Conservation (phyloP, 768 basidiomycete species). For the Paxillus ammoniavirescens region DNA sequence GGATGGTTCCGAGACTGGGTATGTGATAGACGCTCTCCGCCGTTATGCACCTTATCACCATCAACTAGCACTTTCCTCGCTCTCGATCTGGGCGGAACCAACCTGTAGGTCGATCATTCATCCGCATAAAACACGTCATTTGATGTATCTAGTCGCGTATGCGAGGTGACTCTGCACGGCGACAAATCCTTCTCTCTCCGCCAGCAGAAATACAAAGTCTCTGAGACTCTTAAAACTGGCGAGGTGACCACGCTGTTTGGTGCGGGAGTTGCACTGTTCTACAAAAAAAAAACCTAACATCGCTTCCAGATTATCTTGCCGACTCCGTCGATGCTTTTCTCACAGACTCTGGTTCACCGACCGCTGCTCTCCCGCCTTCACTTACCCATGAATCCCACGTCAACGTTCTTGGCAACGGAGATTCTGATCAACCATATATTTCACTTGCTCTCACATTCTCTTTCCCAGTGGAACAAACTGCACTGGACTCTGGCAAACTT, state of each 20-base stretch:
- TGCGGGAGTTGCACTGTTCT: slow-evolving; percentile 30
- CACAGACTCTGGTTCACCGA: slow-evolving; percentile 45
- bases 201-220: slow-evolving; percentile 97
- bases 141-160: slow-evolving; percentile 71
- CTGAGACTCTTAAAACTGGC: slow-evolving; percentile 89
- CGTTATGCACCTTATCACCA: slow-evolving; percentile 7
- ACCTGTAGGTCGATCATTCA: slow-evolving; percentile 61
- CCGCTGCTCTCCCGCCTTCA: slow-evolving; percentile 24
- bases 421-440: slow-evolving; percentile 42
- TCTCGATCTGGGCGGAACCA: slow-evolving; percentile 95
- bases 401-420: slow-evolving; percentile 10
- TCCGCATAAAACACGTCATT: not conserved
- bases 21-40: slow-evolving; percentile 22
- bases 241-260: slow-evolving; percentile 87
- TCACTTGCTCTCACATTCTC: slow-evolving; percentile 93
- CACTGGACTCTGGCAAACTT: slow-evolving; percentile 85
- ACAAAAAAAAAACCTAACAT: slow-evolving; percentile 7
- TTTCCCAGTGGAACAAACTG: slow-evolving; percentile 97
- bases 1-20: slow-evolving; percentile 93
- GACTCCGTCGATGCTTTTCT: slow-evolving; percentile 96
- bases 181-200: slow-evolving; percentile 85
- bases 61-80: slow-evolving; percentile 84
- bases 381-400: slow-evolving; percentile 17
- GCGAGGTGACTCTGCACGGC: slow-evolving; percentile 89
- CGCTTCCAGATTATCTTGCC: slow-evolving; percentile 84